phyloP scores from a whole-genome alignment of 1,139 yeast species.

The Arxiozyma telluris region DNA sequence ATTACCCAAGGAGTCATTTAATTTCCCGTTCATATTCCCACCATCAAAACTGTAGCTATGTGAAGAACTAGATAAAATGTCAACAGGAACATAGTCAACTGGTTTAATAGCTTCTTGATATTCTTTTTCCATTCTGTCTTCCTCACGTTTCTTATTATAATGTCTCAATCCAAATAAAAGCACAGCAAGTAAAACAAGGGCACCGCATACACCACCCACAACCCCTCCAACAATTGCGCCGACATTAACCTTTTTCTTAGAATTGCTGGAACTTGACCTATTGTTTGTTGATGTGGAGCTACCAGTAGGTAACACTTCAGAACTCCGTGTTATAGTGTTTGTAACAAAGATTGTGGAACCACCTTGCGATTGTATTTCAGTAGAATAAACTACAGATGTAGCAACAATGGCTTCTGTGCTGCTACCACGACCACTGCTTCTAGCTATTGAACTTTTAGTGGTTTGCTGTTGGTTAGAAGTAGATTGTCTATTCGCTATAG shows the following conservation, averaged over 20 bases:
- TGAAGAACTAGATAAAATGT: conserved; percentile 11
- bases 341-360: conserved; percentile 27
- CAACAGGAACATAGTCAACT: conserved; percentile 23
- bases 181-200: conserved; percentile 17
- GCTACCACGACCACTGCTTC: background rate
- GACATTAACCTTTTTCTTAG: conserved; percentile 20
- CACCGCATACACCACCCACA: conserved; percentile 31
- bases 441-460: conserved; percentile 2
- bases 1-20: background rate
- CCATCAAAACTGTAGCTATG: conserved; percentile 5
- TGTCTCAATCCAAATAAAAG: conserved; percentile 24
- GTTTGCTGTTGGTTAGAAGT: conserved; percentile 1
- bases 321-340: conserved; percentile 22
- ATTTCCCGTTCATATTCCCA: conserved; percentile 3
- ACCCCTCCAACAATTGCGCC: conserved; percentile 33
- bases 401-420: conserved; percentile 3
- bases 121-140: conserved; percentile 32
- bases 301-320: conserved; percentile 8
- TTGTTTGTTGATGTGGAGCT: conserved; percentile 6
- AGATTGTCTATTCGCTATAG: background rate
- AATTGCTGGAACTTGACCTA: background rate
- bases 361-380: conserved; percentile 23
- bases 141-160: conserved; percentile 26
- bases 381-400: conserved; percentile 17
- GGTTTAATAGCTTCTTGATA: conserved; percentile 33